Percentiles rank a stretch among this genome's conserved stretches.
These are phyloP conservation scores for Hyaloscypha bicolor DNA, from an alignment of 495 filamentous ascomycete genomes.

Conservation along the genomic window DNA sequence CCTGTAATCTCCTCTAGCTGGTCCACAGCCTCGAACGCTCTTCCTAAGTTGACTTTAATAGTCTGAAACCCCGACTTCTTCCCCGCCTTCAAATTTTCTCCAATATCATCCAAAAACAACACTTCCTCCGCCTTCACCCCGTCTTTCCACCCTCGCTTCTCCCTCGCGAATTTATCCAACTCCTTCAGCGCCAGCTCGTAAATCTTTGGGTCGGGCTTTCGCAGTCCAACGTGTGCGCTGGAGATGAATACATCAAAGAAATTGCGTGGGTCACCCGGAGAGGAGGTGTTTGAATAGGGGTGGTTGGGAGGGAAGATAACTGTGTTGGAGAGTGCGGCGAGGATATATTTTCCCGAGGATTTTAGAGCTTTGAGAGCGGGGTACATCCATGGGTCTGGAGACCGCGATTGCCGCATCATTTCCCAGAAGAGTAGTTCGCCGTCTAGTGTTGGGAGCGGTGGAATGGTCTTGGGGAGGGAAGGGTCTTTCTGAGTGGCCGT, in stretches of 20 bases:
- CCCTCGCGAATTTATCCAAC: constrained; percentile 61
- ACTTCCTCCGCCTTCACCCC: constrained; percentile 67
- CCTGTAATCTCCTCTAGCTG: constrained; percentile 53
- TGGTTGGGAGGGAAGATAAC: constrained; percentile 76
- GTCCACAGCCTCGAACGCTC: constrained; percentile 69
- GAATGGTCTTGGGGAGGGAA: constrained; percentile 39
- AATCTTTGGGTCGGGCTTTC: constrained; percentile 84
- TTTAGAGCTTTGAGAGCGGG: constrained; percentile 75
- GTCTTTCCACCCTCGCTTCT: constrained; percentile 43
- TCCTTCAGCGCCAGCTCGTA: constrained; percentile 72
- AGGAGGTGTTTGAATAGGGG: constrained; percentile 45
- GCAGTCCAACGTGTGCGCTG: constrained; percentile 79
- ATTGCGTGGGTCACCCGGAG: constrained; percentile 50
- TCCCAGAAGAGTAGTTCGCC: constrained; percentile 82
- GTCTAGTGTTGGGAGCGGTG: constrained; percentile 73
- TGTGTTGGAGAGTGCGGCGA: constrained; percentile 89
- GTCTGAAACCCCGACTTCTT: constrained; percentile 77
- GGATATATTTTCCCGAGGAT: constrained; percentile 62
- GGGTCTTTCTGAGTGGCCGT: constrained; percentile 4
- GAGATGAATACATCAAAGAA: constrained; percentile 85
- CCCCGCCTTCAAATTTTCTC: constrained; percentile 84
- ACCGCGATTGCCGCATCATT: constrained; percentile 80
- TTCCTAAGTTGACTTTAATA: constrained; percentile 80
- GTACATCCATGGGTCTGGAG: constrained; percentile 83
- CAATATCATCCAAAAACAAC: constrained; percentile 95